These are phyloP conservation scores for Phytophthora rubi DNA, from an alignment of 352 stramenopile genomes.

Conservation along the genomic window DNA sequence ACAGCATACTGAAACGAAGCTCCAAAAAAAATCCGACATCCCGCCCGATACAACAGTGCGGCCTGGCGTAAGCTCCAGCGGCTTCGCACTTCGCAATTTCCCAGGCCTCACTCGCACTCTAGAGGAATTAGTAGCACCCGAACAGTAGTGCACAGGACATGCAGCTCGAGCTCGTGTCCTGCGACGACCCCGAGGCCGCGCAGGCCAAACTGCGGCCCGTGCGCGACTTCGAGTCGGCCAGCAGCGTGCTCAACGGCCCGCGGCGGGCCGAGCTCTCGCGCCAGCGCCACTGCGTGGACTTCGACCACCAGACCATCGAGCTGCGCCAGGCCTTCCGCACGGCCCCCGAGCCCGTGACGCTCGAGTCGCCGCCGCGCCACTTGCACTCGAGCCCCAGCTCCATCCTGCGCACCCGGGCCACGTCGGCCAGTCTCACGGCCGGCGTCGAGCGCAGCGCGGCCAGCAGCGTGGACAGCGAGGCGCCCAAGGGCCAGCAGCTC, in stretches of 20 bases:
- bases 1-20: constrained; percentile 40
- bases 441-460: constrained; percentile 22
- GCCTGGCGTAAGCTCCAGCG: constrained; percentile 35
- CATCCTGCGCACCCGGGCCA: constrained; percentile 26
- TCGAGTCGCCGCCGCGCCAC: constrained; percentile 39
- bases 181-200: constrained; percentile 24
- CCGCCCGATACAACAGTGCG: constrained; percentile 36
- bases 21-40: constrained; percentile 38
- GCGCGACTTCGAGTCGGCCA: constrained; percentile 55
- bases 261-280: constrained; percentile 56
- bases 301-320: constrained; percentile 55
- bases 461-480: constrained; percentile 31
- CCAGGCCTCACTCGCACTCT: constrained; percentile 2
- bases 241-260: constrained; percentile 47
- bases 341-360: constrained; percentile 49
- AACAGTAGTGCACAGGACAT: constrained; percentile 4
- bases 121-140: too few species aligned
- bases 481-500: constrained; percentile 37
- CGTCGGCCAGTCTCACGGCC: constrained; percentile 12
- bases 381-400: constrained; percentile 17
- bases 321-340: constrained; percentile 63
- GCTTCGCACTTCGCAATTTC: constrained; percentile 39
- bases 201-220: constrained; percentile 25
- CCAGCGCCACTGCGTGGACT: constrained; percentile 55
- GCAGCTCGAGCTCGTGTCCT: constrained; percentile 41